Conservation (phyloP, 2,329 filamentous ascomycete species). For the Neodidymelliopsis sp. region DNA sequence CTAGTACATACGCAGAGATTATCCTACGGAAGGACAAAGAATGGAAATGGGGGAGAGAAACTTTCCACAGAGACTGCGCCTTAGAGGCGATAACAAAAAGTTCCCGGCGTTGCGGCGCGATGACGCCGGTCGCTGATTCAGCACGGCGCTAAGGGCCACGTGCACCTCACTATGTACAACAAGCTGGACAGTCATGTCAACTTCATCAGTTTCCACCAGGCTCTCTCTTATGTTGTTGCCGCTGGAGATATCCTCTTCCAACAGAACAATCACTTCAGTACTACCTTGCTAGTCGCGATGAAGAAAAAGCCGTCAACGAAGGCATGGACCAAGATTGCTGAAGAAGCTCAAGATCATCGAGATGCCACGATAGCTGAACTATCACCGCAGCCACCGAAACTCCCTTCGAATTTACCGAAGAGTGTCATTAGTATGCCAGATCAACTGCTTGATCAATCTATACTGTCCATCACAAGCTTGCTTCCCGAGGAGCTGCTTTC, state of each 20-base stretch:
- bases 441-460: constrained; percentile 20
- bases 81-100: constrained; percentile 13
- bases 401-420: constrained; percentile 32
- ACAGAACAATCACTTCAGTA: too few species aligned
- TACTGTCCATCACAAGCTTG: constrained; percentile 29
- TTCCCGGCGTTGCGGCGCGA: constrained; percentile 6
- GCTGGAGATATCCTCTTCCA: too few species aligned
- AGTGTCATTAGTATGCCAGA: constrained; percentile 28
- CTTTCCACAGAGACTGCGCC: constrained; percentile 15
- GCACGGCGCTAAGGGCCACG: neutral
- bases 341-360: constrained; percentile 38
- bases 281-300: too few species aligned
- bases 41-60: constrained; percentile 8
- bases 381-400: constrained; percentile 23
- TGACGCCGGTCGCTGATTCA: constrained; percentile 8
- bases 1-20: constrained; percentile 31
- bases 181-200: too few species aligned
- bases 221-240: too few species aligned
- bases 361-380: constrained; percentile 32
- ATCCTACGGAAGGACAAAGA: constrained; percentile 17
- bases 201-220: too few species aligned
- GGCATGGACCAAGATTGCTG: constrained; percentile 36
- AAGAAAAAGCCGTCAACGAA: constrained; percentile 14
- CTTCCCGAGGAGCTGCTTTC: constrained; percentile 30
- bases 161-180: too few species aligned